Base-by-base conservation (phyloP, 2,329 filamentous ascomycete genomes). In the Coleophoma crateriformis region DNA sequence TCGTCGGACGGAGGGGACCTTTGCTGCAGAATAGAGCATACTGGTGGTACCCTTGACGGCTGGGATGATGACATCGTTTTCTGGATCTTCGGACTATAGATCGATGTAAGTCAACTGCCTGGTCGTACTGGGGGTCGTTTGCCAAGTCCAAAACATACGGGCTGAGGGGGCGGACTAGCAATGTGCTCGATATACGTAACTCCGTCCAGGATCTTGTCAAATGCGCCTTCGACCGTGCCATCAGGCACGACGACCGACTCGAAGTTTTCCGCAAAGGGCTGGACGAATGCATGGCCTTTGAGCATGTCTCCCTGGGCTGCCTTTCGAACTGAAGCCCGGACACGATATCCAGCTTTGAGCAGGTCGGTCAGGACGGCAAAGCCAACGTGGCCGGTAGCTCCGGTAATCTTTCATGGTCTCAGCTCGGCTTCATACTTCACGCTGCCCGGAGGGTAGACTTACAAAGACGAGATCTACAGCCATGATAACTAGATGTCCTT, bases 341-440 rank as follows among this genome's bases (percentile, higher is more conserved):
- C 48, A 33, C 15, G 43, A 40, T 54, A 54, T 11, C 49, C 49
- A 13, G 51, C 43, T 33, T 46, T 33, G 19, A 57, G 51, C 20
- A 48, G 47, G 15, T 46, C n/a, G n/a, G 50, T n/a, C 33, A 57
- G 47, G n/a, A 47, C 43, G 7, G 44, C 33, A 33, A 57, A 57
- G 8, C 58, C 57, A 11, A 61, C 49, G 43, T 52, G 52, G 10
- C 58, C 57, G 6, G 58, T 52, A 7, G 46, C 56, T 15, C 58
- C 58, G 2, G 57, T 61, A n/a, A 61, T 54, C 40, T 50, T 27
- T 27, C 27, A 27, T 27, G 27, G 6, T 27, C 6, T 27, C 27
- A 27, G 27, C 27, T 27, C 27, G 27, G 27, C 7, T 10, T 19
- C 19, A 19, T 10, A 27, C 7, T 10, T 7, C 27, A 27, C 6